Conservation (phyloP, 768 basidiomycete genomes). For the Psilocybe tampanensis region DNA sequence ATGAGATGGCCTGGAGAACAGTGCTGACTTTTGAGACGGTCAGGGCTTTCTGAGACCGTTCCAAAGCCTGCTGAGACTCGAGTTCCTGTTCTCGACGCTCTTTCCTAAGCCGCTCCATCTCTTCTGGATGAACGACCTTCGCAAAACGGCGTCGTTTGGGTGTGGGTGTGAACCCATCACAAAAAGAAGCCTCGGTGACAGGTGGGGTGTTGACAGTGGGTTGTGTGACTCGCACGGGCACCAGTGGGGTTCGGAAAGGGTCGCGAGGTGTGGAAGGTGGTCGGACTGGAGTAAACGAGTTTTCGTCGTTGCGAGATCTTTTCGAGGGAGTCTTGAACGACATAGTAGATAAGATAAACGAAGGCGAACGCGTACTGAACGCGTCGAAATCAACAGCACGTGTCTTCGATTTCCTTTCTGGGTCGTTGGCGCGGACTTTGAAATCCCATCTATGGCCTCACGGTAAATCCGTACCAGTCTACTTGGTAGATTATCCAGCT, state of each 20-base stretch:
- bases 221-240: neutral
- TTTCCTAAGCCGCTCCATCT: neutral
- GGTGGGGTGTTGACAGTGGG: neutral
- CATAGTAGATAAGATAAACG: neutral
- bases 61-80: neutral
- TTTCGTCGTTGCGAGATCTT: neutral
- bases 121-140: neutral
- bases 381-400: neutral
- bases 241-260: neutral
- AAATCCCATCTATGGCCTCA: too few species aligned
- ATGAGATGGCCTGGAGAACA: neutral
- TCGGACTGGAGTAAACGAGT: neutral
- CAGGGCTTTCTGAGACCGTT: neutral
- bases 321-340: neutral
- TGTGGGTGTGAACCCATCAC: constrained; percentile 1
- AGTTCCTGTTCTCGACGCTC: neutral
- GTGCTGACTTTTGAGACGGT: neutral
- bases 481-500: too few species aligned
- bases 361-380: too few species aligned
- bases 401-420: neutral
- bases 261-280: neutral
- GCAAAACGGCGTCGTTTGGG: neutral
- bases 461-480: too few species aligned
- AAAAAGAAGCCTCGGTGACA: neutral
- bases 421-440: neutral